Conservation (phyloP, 805 yeast species). For the Brettanomyces sp. region DNA sequence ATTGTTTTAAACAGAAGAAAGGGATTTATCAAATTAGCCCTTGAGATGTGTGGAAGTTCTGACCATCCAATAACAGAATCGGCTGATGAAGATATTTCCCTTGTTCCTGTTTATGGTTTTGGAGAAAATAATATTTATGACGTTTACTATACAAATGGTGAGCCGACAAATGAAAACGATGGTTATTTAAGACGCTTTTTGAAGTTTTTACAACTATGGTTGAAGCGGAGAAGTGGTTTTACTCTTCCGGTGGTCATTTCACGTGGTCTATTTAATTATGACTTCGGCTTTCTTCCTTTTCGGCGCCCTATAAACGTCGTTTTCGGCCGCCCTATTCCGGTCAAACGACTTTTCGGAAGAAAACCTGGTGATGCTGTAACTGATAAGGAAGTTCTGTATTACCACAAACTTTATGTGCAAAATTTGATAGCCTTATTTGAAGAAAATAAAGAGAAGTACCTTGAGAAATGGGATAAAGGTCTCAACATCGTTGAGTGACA, state of each 20-base stretch:
- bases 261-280: constrained; percentile 83
- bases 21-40: constrained; percentile 81
- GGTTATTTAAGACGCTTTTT: constrained; percentile 27
- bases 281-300: constrained; percentile 81
- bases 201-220: constrained; percentile 55
- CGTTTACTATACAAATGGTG: constrained; percentile 24
- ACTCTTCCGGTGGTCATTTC: constrained; percentile 89
- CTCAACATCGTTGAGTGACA: constrained; percentile 34
- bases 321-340: constrained; percentile 51
- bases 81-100: constrained; percentile 47
- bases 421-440: constrained; percentile 55
- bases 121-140: constrained; percentile 67
- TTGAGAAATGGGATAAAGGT: constrained; percentile 36
- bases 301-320: constrained; percentile 72
- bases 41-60: constrained; percentile 37
- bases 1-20: constrained; percentile 66
- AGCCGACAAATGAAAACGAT: constrained; percentile 11
- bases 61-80: not conserved
- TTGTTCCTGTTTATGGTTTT: constrained; percentile 84
- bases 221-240: constrained; percentile 66
- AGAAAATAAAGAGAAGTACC: constrained; percentile 46
- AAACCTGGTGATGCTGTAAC: constrained; percentile 18
- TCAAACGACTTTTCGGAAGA: constrained; percentile 11
- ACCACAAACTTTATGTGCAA: constrained; percentile 60
- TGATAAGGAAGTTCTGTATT: constrained; percentile 46